phyloP scores from a whole-genome alignment of 768 basidiomycete genomes.

The Mycena pura region DNA sequence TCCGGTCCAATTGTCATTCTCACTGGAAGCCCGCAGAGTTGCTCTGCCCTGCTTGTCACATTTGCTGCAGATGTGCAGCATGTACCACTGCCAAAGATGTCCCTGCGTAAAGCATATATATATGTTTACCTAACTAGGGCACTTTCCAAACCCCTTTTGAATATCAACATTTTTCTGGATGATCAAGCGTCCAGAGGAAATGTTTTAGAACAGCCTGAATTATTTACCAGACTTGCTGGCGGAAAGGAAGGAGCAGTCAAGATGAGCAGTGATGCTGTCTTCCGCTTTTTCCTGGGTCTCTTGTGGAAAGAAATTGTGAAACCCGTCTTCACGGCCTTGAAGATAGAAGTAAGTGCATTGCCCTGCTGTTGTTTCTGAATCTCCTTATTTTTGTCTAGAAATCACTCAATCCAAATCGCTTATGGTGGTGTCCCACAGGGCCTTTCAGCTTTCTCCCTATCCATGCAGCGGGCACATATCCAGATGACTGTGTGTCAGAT shows the following conservation, averaged over 20 bases:
- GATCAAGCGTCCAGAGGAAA: neutral
- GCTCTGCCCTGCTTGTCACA: neutral
- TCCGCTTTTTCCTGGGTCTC: too few relatives aligned
- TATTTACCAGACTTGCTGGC: too few relatives aligned
- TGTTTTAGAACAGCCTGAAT: too few relatives aligned
- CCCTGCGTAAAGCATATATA: neutral
- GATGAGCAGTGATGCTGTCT: too few relatives aligned
- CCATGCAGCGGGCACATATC: neutral
- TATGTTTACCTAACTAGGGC: neutral
- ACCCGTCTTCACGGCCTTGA: neutral
- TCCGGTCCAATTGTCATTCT: neutral
- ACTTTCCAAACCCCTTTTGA: neutral
- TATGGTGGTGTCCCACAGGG: too few relatives aligned
- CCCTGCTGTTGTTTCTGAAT: neutral
- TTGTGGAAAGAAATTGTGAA: neutral
- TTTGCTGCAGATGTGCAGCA: neutral
- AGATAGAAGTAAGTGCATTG: neutral
- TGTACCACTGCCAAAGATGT: neutral
- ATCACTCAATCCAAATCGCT: neutral
- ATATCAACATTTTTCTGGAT: neutral
- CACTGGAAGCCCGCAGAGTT: neutral
- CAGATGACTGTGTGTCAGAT: neutral
- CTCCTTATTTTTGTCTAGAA: neutral
- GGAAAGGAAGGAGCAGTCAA: too few relatives aligned
- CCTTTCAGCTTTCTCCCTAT: neutral